Evolutionary conservation across 176 grass and related monocot genomes (phyloP), one percentile per base, ranked within the genome.

Genomic region (Oropetium thomaeum): DNA sequence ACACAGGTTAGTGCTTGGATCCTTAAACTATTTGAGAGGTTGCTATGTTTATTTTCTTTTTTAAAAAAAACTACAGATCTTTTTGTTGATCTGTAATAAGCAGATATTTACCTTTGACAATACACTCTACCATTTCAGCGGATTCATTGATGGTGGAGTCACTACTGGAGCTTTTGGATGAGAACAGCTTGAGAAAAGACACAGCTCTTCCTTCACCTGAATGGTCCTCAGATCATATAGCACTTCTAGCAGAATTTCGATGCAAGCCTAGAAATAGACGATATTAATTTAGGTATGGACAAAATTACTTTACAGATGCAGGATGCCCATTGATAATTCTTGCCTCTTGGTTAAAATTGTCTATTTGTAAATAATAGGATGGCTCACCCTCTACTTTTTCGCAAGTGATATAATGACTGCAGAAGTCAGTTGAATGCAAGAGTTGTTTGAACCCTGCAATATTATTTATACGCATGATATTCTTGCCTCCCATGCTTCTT

Each of bases 181-280:
- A 96, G 77, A 84, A 96, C n/a, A 88, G 84, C 62, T 85, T 92
- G 71, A 81, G 93, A 79, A 96, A 96, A 82, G 86, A 92, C 69
- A 96, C 93, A 10, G 93, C 89, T 14, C 84, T 96, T 52, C 93
- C 93, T 69, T 96, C 93, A 67, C 89, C 93, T 54, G 89, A 90
- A 82, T 96, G 93, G 93, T 96, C 93, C 30, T 96, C 93, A 0
- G 93, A 96, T 69, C 93, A 96, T 73, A 81, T 96, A 85, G 93
- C 87, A 52, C 93, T 96, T 57, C 77, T 96, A 71, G 87, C 93
- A 58, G 89, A 92, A 83, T 92, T 96, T 69, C 87, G 84, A 62
- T 92, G 93, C 93, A 92, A 78, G 1, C 93, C 78, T 86, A 90
- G 87, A 78, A 65, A 74, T 79, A 92, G 87, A 85, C 70, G 85